phyloP scores from a whole-genome alignment of 345 rosid species.

The Lepidium didymum region DNA sequence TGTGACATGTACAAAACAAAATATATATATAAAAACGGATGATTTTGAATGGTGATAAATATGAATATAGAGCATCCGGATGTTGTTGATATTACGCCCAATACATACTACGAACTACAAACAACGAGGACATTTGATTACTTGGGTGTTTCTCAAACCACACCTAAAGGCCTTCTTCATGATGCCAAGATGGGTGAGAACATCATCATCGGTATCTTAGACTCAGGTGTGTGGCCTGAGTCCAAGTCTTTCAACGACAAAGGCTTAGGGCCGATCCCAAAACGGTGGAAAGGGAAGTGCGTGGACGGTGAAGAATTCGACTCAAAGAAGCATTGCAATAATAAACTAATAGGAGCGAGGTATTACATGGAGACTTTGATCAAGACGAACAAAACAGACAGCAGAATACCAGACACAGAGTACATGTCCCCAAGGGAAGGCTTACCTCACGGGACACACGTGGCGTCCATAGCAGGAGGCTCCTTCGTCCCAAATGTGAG shows the following conservation, averaged over 20 bases:
- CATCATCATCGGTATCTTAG: conserved; percentile 53
- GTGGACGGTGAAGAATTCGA: conserved; percentile 6
- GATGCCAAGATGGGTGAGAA: conserved; percentile 56
- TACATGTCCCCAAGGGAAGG: conserved; percentile 45
- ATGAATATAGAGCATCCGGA: conserved; percentile 40
- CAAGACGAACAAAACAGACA: conserved; percentile 7
- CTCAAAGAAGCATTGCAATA: conserved; percentile 33
- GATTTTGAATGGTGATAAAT: not conserved
- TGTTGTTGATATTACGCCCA: conserved; percentile 46
- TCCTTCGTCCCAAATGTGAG: conserved; percentile 30
- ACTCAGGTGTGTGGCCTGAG: conserved; percentile 39
- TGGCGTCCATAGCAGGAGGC: conserved; percentile 49
- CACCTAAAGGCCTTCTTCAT: conserved; percentile 29
- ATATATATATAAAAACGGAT: not conserved
- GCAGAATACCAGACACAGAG: conserved; percentile 6
- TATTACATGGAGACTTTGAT: conserved; percentile 30
- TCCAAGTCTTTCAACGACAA: conserved; percentile 1
- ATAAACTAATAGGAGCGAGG: conserved; percentile 47
- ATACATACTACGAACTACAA: conserved; percentile 42
- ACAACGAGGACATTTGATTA: conserved; percentile 67
- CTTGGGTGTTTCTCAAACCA: conserved; percentile 37
- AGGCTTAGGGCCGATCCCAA: conserved; percentile 19
- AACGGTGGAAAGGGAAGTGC: conserved; percentile 20
- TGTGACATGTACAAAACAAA: not conserved
- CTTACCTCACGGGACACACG: conserved; percentile 50